Percentiles rank a stretch among this genome's conserved stretches.
Conservation (phyloP, 805 yeast genomes). For the Kuraishia floccosa region DNA sequence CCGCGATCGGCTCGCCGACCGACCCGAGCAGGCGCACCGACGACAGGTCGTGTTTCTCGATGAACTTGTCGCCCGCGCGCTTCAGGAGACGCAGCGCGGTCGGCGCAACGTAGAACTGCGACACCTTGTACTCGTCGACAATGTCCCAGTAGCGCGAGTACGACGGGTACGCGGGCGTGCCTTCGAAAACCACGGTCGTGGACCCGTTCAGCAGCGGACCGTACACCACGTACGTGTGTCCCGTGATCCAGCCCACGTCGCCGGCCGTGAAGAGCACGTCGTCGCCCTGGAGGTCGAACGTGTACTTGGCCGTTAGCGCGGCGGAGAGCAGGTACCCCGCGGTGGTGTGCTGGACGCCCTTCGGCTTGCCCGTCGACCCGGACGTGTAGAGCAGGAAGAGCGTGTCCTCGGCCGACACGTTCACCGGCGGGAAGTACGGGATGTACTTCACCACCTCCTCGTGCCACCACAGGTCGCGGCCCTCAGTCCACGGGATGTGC, state of each 20-base stretch:
- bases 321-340: constrained; percentile 75
- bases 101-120: constrained; percentile 79
- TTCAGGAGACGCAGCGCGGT: constrained; percentile 70
- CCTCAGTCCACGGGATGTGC: constrained; percentile 33
- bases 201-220: constrained; percentile 74
- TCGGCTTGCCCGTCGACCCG: constrained; percentile 84
- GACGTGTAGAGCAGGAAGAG: constrained; percentile 74
- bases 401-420: constrained; percentile 74
- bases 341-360: constrained; percentile 75
- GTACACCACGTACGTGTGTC: constrained; percentile 74
- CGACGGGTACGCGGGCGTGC: constrained; percentile 80
- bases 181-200: constrained; percentile 74
- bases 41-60: constrained; percentile 49
- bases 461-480: constrained; percentile 72
- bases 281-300: constrained; percentile 64
- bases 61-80: constrained; percentile 58
- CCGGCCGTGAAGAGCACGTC: constrained; percentile 80
- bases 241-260: constrained; percentile 89
- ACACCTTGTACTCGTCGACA: constrained; percentile 57
- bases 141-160: constrained; percentile 75
- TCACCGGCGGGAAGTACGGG: constrained; percentile 61
- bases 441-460: constrained; percentile 56
- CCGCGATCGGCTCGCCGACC: constrained; percentile 80
- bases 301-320: constrained; percentile 59
- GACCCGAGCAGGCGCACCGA: constrained; percentile 67